These are phyloP conservation scores for Yarrowia osloensis DNA, from an alignment of 805 yeast genomes.

Conservation along the genomic window DNA sequence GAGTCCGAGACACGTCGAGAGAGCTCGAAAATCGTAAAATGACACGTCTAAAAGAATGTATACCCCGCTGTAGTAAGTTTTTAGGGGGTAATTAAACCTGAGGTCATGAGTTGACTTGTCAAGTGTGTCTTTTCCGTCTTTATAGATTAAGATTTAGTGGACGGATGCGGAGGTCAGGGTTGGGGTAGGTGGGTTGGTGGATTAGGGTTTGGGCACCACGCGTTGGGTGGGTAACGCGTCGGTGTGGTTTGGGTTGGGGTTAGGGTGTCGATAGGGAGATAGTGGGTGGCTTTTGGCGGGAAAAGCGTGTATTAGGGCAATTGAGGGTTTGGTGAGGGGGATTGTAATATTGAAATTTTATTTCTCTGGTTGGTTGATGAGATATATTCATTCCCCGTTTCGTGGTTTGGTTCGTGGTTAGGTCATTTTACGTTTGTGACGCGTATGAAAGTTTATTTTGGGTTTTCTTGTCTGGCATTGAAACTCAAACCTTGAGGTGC, in stretches of 20 bases:
- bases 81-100: not conserved
- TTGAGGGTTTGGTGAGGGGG: no score
- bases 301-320: not conserved
- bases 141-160: constrained; percentile 3
- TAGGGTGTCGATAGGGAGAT: not conserved
- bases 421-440: not conserved
- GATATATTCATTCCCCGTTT: no score
- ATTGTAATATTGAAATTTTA: no score
- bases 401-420: no score
- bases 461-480: not conserved
- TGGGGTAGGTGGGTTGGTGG: not conserved
- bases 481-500: not conserved
- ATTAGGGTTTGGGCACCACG: not conserved
- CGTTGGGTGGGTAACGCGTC: constrained; percentile 24
- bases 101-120: constrained; percentile 6
- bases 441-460: not conserved
- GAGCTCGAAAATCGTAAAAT: no score
- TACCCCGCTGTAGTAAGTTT: not conserved
- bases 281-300: not conserved
- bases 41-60: no score
- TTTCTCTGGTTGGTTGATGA: no score
- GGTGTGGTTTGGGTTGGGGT: not conserved
- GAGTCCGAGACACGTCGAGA: no score
- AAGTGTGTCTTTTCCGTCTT: constrained; percentile 18
- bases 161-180: constrained; percentile 20